Evolutionary conservation across 2,329 filamentous ascomycete species (phyloP), one percentile per base, ranked within the genome.

Genomic region (Aspergillus nomiae): DNA sequence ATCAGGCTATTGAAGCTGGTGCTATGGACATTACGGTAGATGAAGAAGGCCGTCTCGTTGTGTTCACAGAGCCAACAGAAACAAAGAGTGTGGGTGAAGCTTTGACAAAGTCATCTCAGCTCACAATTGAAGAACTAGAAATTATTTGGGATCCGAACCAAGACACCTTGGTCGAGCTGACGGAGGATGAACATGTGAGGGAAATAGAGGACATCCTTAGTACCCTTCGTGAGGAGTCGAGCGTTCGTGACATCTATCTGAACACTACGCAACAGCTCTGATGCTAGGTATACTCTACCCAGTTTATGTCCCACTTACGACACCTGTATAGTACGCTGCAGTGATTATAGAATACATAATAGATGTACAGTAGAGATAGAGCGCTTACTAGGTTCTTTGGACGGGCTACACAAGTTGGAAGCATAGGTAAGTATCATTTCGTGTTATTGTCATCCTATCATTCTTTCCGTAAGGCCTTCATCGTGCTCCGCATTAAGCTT

Each of bases 61-160:
- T 96, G 0, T 90, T 86, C 77, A 92, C 90, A 0, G 86, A 90
- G 68, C 88, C 90, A 0, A 85, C 82, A 11, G 83, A 86, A 64
- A 90, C 89, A 0, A 89, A 86, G 61, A 81, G 85, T 21, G 87
- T 90, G 1, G 88, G 87, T 2, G 84, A 90, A 64, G 81, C 83
- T 14, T 74, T 97, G n/a, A 83, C 86, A 4, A 83, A 86, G 67
- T 82, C 84, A 43, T 84, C 91, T 24, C 86, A 83, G 1, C 78
- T 96, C 64, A 86, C 90, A 63, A 86, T 96, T 53, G 81, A 90
- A 60, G 89, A 87, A 68, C 88, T 88, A 21, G 92, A 96, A 61
- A 94, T 97, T 58, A 85, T 97, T 50, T 97, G 92, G 89, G 87
- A 90, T 63, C 86, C 92, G 0, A 95, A 94, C 64, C 87, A 90